Conservation (phyloP, 2,329 filamentous ascomycete genomes). For the Periconia sp. region DNA sequence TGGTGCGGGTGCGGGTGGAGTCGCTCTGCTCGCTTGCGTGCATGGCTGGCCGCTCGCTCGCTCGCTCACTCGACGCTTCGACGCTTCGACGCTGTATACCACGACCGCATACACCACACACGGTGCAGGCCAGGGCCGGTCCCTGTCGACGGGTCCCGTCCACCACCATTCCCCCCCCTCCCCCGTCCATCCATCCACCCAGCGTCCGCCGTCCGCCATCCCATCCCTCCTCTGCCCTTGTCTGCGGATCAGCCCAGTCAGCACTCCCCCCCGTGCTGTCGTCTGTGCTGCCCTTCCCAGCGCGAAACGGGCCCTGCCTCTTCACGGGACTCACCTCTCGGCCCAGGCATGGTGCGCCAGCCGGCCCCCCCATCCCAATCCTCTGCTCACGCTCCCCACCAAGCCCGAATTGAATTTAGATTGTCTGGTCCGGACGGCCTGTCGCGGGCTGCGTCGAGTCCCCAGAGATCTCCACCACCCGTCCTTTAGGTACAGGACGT, state of each 20-base stretch:
- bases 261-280: slow-evolving; percentile 22
- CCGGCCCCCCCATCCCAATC: slow-evolving; percentile 33
- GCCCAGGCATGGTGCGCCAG: slow-evolving; percentile 34
- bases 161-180: slow-evolving; percentile 14
- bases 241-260: slow-evolving; percentile 43
- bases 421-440: slow-evolving; percentile 42
- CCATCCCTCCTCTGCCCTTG: slow-evolving; percentile 4
- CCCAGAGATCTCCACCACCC: slow-evolving; percentile 45
- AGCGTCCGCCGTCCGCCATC: too few species aligned
- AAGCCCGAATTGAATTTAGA: slow-evolving; percentile 44
- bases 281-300: slow-evolving; percentile 36
- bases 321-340: slow-evolving; percentile 32
- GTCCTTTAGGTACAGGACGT: slow-evolving; percentile 34
- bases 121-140: too few species aligned
- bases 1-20: slow-evolving; percentile 24
- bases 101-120: too few species aligned
- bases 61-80: too few species aligned
- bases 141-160: slow-evolving; percentile 2
- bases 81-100: too few species aligned
- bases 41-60: slow-evolving; percentile 21
- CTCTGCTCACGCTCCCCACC: slow-evolving; percentile 34
- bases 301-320: slow-evolving; percentile 30
- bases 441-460: slow-evolving; percentile 33
- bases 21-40: slow-evolving; percentile 42
- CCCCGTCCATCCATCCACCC: slow-evolving; percentile 24